Evolutionary conservation across 176 grass and related monocot species (phyloP).

Genomic region (Ananas comosus): DNA sequence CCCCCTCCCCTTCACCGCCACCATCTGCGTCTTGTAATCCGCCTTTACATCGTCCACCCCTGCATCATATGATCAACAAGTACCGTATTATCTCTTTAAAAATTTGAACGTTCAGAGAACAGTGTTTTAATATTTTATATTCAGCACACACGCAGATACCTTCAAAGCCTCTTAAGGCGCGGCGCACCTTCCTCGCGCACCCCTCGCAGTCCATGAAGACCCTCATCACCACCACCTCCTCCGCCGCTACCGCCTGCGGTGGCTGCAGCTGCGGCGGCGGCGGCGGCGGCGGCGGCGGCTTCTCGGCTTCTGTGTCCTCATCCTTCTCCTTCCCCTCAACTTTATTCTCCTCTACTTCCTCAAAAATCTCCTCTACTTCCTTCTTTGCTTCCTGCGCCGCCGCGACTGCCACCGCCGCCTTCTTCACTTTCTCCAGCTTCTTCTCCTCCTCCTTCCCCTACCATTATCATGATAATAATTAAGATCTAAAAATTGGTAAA

Average conservation of each 20-base stretch:
- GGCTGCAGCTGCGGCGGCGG: not conserved
- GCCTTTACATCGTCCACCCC: slow-evolving; percentile 48
- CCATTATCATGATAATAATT: not conserved
- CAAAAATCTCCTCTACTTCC: not conserved
- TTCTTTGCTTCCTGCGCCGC: not conserved
- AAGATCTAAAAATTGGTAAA: too few relatives aligned
- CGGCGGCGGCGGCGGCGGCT: not conserved
- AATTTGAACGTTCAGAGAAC: too few relatives aligned
- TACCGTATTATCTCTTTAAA: too few relatives aligned
- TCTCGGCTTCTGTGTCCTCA: not conserved
- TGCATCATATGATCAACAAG: not conserved
- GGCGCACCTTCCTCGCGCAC: slow-evolving; percentile 45
- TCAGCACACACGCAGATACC: slow-evolving; percentile 25
- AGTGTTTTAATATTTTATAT: too few relatives aligned
- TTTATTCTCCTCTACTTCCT: slow-evolving; percentile 7
- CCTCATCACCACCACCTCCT: slow-evolving; percentile 50
- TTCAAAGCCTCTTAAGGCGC: slow-evolving; percentile 34
- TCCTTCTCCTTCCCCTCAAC: not conserved
- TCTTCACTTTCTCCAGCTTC: not conserved
- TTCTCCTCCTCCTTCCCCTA: slow-evolving; percentile 29
- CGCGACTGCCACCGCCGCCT: slow-evolving; percentile 4
- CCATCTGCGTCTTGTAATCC: slow-evolving; percentile 33
- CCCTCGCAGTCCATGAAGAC: slow-evolving; percentile 58
- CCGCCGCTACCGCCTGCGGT: slow-evolving; percentile 9
- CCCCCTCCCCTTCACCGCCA: slow-evolving; percentile 34